phyloP scores from a whole-genome alignment of 495 filamentous ascomycete genomes.

The Hypoxylon cercidicola region DNA sequence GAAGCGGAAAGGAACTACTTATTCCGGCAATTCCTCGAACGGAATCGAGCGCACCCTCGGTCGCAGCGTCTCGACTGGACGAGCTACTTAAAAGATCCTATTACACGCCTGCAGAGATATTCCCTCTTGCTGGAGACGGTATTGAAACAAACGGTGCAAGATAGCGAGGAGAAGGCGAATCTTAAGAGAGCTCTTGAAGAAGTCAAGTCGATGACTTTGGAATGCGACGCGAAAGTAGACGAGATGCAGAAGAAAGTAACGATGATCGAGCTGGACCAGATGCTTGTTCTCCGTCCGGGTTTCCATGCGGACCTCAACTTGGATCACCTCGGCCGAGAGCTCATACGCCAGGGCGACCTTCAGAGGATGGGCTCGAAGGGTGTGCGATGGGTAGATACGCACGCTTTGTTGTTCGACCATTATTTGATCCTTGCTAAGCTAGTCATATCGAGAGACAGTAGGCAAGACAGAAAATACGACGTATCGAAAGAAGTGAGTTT shows the following conservation, averaged over 20 bases:
- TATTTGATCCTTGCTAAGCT: slow-evolving; percentile 94
- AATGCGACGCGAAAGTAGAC: slow-evolving; percentile 94
- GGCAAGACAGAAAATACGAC: slow-evolving; percentile 88
- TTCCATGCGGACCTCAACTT: slow-evolving; percentile 93
- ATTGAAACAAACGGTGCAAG: slow-evolving; percentile 81
- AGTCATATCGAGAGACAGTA: slow-evolving; percentile 71
- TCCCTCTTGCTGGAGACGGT: slow-evolving; percentile 84
- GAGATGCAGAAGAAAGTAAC: slow-evolving; percentile 94
- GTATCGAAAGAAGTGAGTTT: slow-evolving; percentile 85
- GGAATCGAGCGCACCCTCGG: slow-evolving; percentile 79
- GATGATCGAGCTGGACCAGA: slow-evolving; percentile 82
- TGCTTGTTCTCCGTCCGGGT: slow-evolving; percentile 82
- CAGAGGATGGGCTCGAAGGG: slow-evolving; percentile 86
- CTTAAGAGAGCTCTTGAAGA: slow-evolving; percentile 91
- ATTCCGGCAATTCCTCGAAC: slow-evolving; percentile 87
- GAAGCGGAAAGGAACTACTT: slow-evolving; percentile 86
- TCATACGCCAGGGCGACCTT: slow-evolving; percentile 90
- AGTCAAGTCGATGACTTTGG: slow-evolving; percentile 88
- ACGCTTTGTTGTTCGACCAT: slow-evolving; percentile 94
- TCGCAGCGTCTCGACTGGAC: slow-evolving; percentile 91
- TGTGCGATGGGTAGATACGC: slow-evolving; percentile 90
- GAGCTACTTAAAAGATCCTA: slow-evolving; percentile 91
- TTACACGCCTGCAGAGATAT: slow-evolving; percentile 92
- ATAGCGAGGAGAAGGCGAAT: slow-evolving; percentile 91
- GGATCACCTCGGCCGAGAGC: slow-evolving; percentile 87